Base-by-base conservation (phyloP, 2,329 filamentous ascomycete species). In the Macrophomina pseudophaseolina region DNA sequence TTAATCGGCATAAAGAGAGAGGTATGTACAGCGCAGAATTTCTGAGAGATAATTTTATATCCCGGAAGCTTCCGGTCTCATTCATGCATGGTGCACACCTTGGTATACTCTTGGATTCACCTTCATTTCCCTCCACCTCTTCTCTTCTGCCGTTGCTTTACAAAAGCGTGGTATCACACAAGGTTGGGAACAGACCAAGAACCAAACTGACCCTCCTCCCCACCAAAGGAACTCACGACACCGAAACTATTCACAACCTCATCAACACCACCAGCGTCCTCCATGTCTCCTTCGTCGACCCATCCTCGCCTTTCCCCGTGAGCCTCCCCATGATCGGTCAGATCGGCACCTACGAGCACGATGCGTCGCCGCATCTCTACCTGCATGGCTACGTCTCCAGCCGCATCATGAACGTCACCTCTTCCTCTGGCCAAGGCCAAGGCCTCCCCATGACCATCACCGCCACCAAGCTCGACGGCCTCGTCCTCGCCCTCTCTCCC, bases 301-400 rank as follows among this genome's bases (percentile, higher is more conserved):
- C 71, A 2, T 79, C 83, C 52, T 86, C 88, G 64, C 89, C 90
- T 0, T 95, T 94, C 74, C 92, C 92, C 3, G 86, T 88, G 62
- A 89, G 90, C 64, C 84, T 97, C 1, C 93, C 93, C 68, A 94
- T 96, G 92, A 91, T 96, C 72, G 92, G 91, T 62, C 88, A 91
- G 72, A 91, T 95, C 85, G 91, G 88, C 12, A 91, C 88, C 30
- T 95, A 90, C 75, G 35, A 7, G 1, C 83, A 85, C 60, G 88
- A 92, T 70, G 87, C 84, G 67, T 78, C 85, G 12, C 85, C 86
- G 59, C 85, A 90, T 30, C 67, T 60, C 69, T 96, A 96, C 76
- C 85, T 97, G 7, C 93, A 97, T 78, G 92, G 92, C 74, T 96
- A 94, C 77, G 89, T 94, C 71, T 91, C 88, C 68, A 88, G 89